Evolutionary conservation across 225 moss, liverwort and hornwort genomes (phyloP), one percentile per base, ranked within the genome.

Genomic region (Thuidium tamariscinum): DNA sequence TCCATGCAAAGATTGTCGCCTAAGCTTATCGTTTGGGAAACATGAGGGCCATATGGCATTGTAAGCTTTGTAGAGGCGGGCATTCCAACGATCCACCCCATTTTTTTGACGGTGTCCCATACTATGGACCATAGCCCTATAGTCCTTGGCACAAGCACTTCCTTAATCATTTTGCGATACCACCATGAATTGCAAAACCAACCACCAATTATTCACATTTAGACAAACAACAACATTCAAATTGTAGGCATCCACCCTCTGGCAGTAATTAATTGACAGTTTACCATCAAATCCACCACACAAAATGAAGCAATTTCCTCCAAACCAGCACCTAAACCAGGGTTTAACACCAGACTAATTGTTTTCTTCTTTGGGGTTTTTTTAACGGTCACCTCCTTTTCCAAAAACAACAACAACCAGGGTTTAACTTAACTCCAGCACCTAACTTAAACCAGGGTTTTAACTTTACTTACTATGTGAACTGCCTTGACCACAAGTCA

Each of bases 21-120:
- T 59, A 79, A 88, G 82, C 74, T 90, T 90, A 85, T 90, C 67
- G 44, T 84, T 84, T 87, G 76, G 85, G 90, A 90, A 85, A 90
- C 87, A 90, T 48, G 71, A 34, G 3, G 90, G 84, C 69, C 79
- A 82, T 81, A 75, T 81, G 84, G 62, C 77, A 81, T 77, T 69
- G 84, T 17, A 39, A 70, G 55, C 84, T 80, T n/a, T 30, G 34
- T 32, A 4, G 17, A 42, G 80, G 85, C 79, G 74, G 86, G 83
- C 61, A 2, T 63, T 49, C 39, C 71, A 4, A 88, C 88, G 83
- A 88, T 57, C 36, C 57, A 14, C 56, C 88, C 42, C 12, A 19
- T 66, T 21, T 30, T 83, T 87, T 88, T 88, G 65, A 85, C 36
- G 73, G 57, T 79, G 70, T 65, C 77, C 49, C 22, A 64, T 73